Evolutionary conservation across 345 rosid genomes (phyloP).

Genomic region (Dipteronia dyeriana): DNA sequence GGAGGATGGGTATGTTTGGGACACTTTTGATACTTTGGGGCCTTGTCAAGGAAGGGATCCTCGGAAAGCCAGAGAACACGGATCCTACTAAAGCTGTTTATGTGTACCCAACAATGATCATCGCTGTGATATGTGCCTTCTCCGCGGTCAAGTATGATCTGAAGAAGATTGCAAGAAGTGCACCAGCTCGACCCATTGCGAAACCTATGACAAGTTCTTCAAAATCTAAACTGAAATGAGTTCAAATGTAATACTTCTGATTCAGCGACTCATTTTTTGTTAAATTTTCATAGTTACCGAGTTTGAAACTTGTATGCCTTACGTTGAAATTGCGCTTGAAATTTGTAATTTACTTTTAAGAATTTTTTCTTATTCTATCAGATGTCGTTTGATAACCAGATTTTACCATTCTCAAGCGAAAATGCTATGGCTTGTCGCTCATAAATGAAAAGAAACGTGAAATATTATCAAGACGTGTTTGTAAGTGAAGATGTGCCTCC

Average conservation of each 20-base stretch:
- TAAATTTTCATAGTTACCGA: neutral
- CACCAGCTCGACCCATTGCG: slow-evolving; percentile 67
- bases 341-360: neutral
- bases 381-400: neutral
- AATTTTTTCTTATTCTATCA: neutral
- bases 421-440: neutral
- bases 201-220: slow-evolving; percentile 79
- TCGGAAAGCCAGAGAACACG: slow-evolving; percentile 68
- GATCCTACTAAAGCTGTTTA: slow-evolving; percentile 70
- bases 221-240: slow-evolving; percentile 79
- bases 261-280: slow-evolving; percentile 2
- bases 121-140: slow-evolving; percentile 79
- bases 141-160: slow-evolving; percentile 78
- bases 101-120: slow-evolving; percentile 80
- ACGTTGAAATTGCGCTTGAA: neutral
- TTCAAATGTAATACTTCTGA: slow-evolving; percentile 5
- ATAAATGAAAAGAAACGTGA: too few relatives aligned
- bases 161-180: slow-evolving; percentile 65
- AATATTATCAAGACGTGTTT: too few relatives aligned
- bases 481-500: too few relatives aligned
- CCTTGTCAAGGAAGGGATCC: slow-evolving; percentile 87
- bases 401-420: neutral
- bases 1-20: slow-evolving; percentile 97
- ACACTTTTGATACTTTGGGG: slow-evolving; percentile 85
- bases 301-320: slow-evolving; percentile 1